A percentile compares a stretch with the other conserved stretches of the same genome.
Conservation (phyloP, 2,329 filamentous ascomycete species). For the Trichoderma sp. region DNA sequence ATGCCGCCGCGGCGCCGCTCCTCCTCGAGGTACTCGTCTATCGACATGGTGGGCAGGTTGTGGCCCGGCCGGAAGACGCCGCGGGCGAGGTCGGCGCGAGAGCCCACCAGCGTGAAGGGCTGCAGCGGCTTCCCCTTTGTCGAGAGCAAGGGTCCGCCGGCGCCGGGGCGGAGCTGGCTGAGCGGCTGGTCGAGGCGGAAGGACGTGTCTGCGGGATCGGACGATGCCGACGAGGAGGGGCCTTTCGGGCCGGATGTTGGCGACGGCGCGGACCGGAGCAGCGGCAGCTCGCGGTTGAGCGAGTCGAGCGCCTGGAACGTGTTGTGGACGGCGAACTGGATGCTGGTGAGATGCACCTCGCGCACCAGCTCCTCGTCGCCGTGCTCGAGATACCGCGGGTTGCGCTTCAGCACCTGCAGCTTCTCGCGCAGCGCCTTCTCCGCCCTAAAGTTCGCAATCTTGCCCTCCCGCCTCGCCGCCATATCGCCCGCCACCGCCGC, state of each 20-base stretch:
- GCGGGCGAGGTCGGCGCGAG: conserved; percentile 68
- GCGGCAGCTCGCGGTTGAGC: conserved; percentile 77
- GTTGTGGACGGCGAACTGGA: conserved; percentile 71
- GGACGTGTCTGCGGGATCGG: conserved; percentile 45
- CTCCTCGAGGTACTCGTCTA: conserved; percentile 96
- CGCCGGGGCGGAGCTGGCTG: conserved; percentile 47
- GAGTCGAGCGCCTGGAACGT: conserved; percentile 86
- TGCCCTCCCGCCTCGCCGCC: conserved; percentile 70
- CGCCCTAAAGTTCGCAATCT: conserved; percentile 79
- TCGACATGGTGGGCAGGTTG: conserved; percentile 93
- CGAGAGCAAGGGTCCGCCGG: conserved; percentile 70
- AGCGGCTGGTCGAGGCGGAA: conserved; percentile 70
- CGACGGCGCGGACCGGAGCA: conserved; percentile 71
- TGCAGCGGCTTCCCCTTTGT: conserved; percentile 79
- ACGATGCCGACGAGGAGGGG: no score
- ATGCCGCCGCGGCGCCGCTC: conserved; percentile 81
- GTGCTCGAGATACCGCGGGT: conserved; percentile 52
- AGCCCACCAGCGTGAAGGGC: conserved; percentile 83
- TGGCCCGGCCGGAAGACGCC: conserved; percentile 89
- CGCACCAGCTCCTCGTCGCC: conserved; percentile 84
- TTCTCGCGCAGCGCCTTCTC: conserved; percentile 83
- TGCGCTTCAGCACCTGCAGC: conserved; percentile 57
- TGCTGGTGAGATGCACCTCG: conserved; percentile 71
- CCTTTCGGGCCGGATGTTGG: conserved; percentile 38
- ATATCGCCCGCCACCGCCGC: conserved; percentile 62